Evolutionary conservation across 2,329 filamentous ascomycete species (phyloP), one percentile per base, ranked within the genome.

Genomic region (Aureobasidium namibiae): DNA sequence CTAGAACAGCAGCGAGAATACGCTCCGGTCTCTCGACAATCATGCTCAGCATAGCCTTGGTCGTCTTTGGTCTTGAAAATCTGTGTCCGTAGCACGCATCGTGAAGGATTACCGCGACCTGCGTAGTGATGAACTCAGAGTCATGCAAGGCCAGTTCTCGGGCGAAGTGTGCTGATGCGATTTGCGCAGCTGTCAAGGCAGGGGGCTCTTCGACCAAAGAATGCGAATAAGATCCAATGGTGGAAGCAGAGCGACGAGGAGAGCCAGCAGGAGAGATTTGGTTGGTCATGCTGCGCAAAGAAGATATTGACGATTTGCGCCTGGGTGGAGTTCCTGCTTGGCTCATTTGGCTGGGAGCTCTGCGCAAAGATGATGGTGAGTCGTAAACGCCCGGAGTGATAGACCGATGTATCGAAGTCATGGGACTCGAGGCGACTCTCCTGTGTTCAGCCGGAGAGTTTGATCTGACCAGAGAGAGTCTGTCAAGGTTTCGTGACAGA

Each of bases 61-160:
- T 87, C 0, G 90, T 87, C 66, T 88, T 86, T 4, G 90, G 90
- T 45, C 94, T 82, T 11, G 92, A 90, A 72, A 86, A 99, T 23
- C 91, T 86, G 74, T 99, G 94, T 24, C 92, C 92, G 70, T 97
- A 99, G 73, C 92, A 96, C 56, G 88, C 86, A 75, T 99, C 94
- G 67, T 97, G 91, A 1, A 99, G 76, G 31, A 99, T 81, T 48
- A 97, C 91, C 4, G 95, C 75, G 0, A 90, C 90, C 61, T 91
- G 78, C 3, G 80, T 71, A 29, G 21, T 39, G 1, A 38, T 29
- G 23, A 41, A 38, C 7, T 69, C 63, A 11, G 67, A 66, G 10
- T 67, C 67, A 21, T 61, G 53, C 7, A 56, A 33, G 7, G 39
- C 38, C 38, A 61, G 38, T n/a, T 61, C 52, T 16, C 33, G 52